phyloP scores from a whole-genome alignment of 805 yeast species.

The Ogataea saltuana region DNA sequence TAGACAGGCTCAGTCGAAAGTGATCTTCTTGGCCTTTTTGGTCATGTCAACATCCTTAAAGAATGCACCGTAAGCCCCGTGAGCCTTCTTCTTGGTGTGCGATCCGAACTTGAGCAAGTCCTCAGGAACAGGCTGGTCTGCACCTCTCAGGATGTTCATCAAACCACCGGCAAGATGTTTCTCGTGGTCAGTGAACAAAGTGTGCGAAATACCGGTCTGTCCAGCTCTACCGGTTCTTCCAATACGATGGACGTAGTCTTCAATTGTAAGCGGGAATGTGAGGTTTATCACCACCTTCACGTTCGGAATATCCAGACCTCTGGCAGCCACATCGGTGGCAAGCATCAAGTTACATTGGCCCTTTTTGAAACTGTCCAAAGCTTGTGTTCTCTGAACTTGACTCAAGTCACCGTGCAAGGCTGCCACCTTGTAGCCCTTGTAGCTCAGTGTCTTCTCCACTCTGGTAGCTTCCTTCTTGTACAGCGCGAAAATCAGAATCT shows the following conservation, averaged over 20 bases:
- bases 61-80: conserved; percentile 97
- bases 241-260: conserved; percentile 95
- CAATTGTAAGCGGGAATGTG: conserved; percentile 95
- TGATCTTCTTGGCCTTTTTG: conserved; percentile 85
- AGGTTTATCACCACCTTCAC: conserved; percentile 93
- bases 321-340: conserved; percentile 98
- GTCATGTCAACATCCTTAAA: conserved; percentile 88
- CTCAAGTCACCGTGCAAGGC: conserved; percentile 96
- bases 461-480: conserved; percentile 96
- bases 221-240: conserved; percentile 99
- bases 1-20: conserved; percentile 67
- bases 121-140: conserved; percentile 93
- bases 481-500: conserved; percentile 86
- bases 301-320: conserved; percentile 97
- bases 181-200: conserved; percentile 94
- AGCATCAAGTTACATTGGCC: conserved; percentile 76
- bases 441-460: conserved; percentile 71
- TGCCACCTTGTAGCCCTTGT: conserved; percentile 78
- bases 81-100: conserved; percentile 97
- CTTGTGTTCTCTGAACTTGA: conserved; percentile 88
- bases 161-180: conserved; percentile 94
- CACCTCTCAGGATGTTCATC: conserved; percentile 89
- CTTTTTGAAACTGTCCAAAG: conserved; percentile 79
- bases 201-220: conserved; percentile 89
- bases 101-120: conserved; percentile 94